Base-by-base conservation (phyloP, 495 filamentous ascomycete species). In the Neurospora sp. region DNA sequence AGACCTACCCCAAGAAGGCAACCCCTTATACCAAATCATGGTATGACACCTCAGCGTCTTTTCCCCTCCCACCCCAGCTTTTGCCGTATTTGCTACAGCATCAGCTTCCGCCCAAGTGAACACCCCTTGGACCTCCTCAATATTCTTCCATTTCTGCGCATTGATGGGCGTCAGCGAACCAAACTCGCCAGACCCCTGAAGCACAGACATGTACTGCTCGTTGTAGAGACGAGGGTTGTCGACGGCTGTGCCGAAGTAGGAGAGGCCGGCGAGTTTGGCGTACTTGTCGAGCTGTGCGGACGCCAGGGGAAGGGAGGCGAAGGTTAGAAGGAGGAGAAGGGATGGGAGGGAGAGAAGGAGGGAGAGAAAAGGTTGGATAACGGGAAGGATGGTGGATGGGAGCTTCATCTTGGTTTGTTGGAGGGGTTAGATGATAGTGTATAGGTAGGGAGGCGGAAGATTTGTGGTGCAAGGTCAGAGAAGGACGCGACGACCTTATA, bases 211-310 rank as follows among this genome's bases (percentile, higher is more conserved):
- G 71, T 90, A 91, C 8, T 76, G 61, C 1, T 81, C 73, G 78
- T 90, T 85, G 18, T 74, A 83, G n/a, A 89, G 77, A 72, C 86
- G 84, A 4, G 77, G 74, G 73, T 89, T 88, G 71, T 89, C 87
- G 16, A 87, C 86, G 0, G 87, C 88, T 8, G 85, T 84, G 42
- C 89, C 89, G 73, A 90, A 89, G 77, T 89, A 90, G 8, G 79
- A 27, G 59, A 84, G 79, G 39, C 86, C 84, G 38, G 82, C 83
- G 1, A 85, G 84, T 35, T 85, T 82, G 47, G 84, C 86, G 39
- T 86, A 82, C 10, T 82, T 80, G 68, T 89, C 77, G 3, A 89
- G 78, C 42, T 81, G 79, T 12, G 77, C 61, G 18, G 38, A 14
- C 0, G 45, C 73, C 27, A 39, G 41, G 18, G 8, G 72, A 45